These are phyloP conservation scores for Scedosporium boydii DNA, from an alignment of 2,329 filamentous ascomycete genomes.

Conservation along the genomic window DNA sequence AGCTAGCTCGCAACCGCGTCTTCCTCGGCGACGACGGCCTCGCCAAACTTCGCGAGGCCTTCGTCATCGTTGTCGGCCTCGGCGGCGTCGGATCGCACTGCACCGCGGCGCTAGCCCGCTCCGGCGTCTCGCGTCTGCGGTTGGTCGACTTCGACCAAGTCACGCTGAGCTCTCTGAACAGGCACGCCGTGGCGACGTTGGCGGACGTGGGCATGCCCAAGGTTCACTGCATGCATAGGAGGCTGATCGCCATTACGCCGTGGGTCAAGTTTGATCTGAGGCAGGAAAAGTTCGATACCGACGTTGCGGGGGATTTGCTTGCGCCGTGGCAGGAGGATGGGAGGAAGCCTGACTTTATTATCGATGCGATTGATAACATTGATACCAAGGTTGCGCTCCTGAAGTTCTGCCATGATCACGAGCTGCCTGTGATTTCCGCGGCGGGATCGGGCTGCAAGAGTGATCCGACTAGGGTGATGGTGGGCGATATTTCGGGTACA, in stretches of 20 bases:
- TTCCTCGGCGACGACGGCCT: constrained; percentile 82
- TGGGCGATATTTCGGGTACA: constrained; percentile 83
- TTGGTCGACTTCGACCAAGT: constrained; percentile 98
- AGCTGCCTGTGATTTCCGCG: constrained; percentile 76
- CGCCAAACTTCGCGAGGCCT: constrained; percentile 66
- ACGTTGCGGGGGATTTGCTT: constrained; percentile 57
- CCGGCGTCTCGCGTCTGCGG: constrained; percentile 78
- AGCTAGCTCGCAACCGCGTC: constrained; percentile 84
- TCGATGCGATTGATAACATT: constrained; percentile 98
- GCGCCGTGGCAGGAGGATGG: constrained; percentile 51
- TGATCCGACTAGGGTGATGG: constrained; percentile 69
- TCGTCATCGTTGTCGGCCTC: constrained; percentile 83
- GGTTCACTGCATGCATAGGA: constrained; percentile 70
- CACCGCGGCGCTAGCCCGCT: constrained; percentile 73
- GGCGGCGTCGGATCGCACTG: constrained; percentile 94
- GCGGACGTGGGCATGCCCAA: constrained; percentile 91
- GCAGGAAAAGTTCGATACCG: constrained; percentile 71
- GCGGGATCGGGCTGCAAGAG: constrained; percentile 98
- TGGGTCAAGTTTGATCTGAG: constrained; percentile 86
- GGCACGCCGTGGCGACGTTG: constrained; percentile 90
- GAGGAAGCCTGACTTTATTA: constrained; percentile 71
- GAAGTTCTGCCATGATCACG: constrained; percentile 73
- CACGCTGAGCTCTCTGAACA: constrained; percentile 83
- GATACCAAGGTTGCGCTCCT: constrained; percentile 89
- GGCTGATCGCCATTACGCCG: constrained; percentile 77